These are phyloP conservation scores for Vigna trinervia DNA, from an alignment of 306 rosid genomes.

Conservation along the genomic window DNA sequence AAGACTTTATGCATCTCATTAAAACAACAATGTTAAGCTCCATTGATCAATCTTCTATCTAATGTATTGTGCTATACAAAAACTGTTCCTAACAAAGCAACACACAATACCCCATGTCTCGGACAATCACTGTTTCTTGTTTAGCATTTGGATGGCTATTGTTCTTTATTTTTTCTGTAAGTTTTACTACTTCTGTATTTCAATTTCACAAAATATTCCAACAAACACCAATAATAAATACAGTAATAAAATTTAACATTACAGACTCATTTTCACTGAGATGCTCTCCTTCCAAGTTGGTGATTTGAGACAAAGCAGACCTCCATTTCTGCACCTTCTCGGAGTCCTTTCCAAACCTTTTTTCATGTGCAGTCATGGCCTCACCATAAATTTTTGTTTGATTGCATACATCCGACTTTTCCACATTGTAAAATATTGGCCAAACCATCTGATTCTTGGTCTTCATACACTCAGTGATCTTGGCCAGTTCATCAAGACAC, in stretches of 20 bases:
- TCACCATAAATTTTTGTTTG: not conserved
- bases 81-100: too few species aligned
- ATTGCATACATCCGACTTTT: not conserved
- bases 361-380: constrained; percentile 21
- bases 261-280: too few species aligned
- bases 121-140: too few species aligned
- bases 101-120: too few species aligned
- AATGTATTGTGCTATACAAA: too few species aligned
- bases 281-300: constrained; percentile 30
- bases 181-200: too few species aligned
- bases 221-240: too few species aligned
- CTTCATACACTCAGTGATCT: not conserved
- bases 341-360: not conserved
- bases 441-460: not conserved
- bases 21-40: not conserved
- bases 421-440: constrained; percentile 35
- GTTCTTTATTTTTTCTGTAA: too few species aligned
- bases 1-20: too few species aligned
- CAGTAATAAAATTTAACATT: not conserved
- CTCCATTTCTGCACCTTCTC: constrained; percentile 28
- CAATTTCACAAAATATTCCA: too few species aligned
- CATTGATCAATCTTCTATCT: too few species aligned
- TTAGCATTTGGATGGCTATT: too few species aligned
- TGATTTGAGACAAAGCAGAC: not conserved
- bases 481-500: constrained; percentile 35